Conservation (phyloP, 257 asterid genomes). For the Salvia miltiorrhiza region DNA sequence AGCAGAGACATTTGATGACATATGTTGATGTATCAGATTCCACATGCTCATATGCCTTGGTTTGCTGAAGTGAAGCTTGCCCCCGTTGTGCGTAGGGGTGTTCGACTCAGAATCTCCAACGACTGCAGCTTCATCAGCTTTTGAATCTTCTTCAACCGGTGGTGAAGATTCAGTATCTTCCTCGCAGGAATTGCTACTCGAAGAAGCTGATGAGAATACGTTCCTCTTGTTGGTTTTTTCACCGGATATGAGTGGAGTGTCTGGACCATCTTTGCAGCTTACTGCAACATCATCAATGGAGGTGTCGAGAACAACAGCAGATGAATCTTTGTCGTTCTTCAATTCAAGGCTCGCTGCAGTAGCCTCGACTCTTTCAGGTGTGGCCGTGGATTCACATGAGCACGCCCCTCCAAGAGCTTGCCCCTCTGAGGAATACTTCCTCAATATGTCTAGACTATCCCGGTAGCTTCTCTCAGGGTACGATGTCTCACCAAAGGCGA, state of each 20-base stretch:
- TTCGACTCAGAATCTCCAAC: slow-evolving; percentile 13
- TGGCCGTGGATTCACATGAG: slow-evolving; percentile 24
- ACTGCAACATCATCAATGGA: neutral
- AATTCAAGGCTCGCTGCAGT: slow-evolving; percentile 2
- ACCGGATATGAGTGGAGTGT: slow-evolving; percentile 26
- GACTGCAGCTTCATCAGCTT: neutral
- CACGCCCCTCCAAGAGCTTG: slow-evolving; percentile 30
- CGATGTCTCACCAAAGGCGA: slow-evolving; percentile 49
- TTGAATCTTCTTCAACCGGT: slow-evolving; percentile 25
- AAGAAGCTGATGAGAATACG: slow-evolving; percentile 29
- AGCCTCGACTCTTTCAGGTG: slow-evolving; percentile 11
- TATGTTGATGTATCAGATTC: slow-evolving; percentile 48
- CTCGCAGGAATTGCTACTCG: slow-evolving; percentile 26
- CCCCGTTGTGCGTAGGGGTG: slow-evolving; percentile 16
- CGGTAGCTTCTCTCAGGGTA: slow-evolving; percentile 47
- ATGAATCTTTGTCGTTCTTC: neutral
- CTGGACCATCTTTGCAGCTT: slow-evolving; percentile 20
- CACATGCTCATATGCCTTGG: slow-evolving; percentile 55
- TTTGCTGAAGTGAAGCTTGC: slow-evolving; percentile 35
- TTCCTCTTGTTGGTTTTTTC: slow-evolving; percentile 24
- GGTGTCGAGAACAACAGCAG: slow-evolving; percentile 9
- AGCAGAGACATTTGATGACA: slow-evolving; percentile 32
- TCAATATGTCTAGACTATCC: slow-evolving; percentile 32
- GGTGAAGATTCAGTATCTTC: slow-evolving; percentile 24
- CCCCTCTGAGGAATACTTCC: slow-evolving; percentile 28